Evolutionary conservation across 139 green algal genomes (phyloP).

Genomic region (Micractinium conductrix): DNA sequence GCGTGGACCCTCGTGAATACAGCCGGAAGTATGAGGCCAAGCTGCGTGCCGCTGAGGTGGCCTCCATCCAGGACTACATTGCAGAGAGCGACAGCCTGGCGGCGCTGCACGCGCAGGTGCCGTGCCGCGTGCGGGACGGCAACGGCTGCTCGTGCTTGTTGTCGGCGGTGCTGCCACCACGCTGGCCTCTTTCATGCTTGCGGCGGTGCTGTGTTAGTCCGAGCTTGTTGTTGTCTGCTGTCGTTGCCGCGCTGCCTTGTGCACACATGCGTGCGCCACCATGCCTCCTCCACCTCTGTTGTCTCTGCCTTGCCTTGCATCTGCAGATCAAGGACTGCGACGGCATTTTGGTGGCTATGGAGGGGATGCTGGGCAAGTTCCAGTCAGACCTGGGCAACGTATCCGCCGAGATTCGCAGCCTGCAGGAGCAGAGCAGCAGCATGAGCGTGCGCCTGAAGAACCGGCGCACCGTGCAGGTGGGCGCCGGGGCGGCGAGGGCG

Average conservation of each 20-base stretch:
- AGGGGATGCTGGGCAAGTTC: constrained; percentile 89
- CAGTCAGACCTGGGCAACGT: constrained; percentile 83
- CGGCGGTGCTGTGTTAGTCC: neutral
- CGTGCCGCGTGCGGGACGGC: too few relatives aligned
- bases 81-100: constrained; percentile 91
- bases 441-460: constrained; percentile 93
- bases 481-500: neutral
- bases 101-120: constrained; percentile 85
- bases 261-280: too few relatives aligned
- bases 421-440: constrained; percentile 84
- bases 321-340: constrained; percentile 91
- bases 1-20: constrained; percentile 76
- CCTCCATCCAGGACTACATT: constrained; percentile 97
- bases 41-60: constrained; percentile 86
- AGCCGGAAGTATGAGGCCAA: constrained; percentile 83
- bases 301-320: too few relatives aligned
- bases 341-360: constrained; percentile 88
- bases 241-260: too few relatives aligned
- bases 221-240: too few relatives aligned
- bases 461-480: constrained; percentile 70
- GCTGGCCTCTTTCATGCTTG: neutral
- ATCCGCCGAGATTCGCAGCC: constrained; percentile 77
- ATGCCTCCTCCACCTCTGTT: too few relatives aligned
- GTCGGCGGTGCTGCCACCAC: too few relatives aligned
- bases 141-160: neutral